These are phyloP conservation scores for Russula griseocarnosa DNA, from an alignment of 768 basidiomycete genomes.

Conservation along the genomic window DNA sequence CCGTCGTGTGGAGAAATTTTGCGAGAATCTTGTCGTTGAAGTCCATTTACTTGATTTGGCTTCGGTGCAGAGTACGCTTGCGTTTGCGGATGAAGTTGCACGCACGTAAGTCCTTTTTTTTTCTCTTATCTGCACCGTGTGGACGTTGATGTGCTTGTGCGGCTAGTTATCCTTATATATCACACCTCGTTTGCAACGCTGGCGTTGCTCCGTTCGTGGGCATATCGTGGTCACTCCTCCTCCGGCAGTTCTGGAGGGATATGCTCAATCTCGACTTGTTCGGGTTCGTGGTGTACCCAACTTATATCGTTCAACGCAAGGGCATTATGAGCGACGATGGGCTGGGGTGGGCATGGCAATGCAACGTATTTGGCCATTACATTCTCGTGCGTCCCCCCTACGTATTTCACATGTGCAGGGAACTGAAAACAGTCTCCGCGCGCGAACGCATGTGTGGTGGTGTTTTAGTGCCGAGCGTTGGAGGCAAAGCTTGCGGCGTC, in stretches of 20 bases:
- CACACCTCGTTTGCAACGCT: slow-evolving; percentile 78
- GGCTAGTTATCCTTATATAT: slow-evolving; percentile 70
- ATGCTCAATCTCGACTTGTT: slow-evolving; percentile 36
- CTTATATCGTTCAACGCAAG: slow-evolving; percentile 51
- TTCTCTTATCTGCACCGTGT: background rate
- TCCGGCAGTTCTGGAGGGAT: slow-evolving; percentile 45
- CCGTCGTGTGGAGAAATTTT: slow-evolving; percentile 52
- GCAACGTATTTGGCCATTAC: slow-evolving; percentile 80
- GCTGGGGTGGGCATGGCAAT: slow-evolving; percentile 80
- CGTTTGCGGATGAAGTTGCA: slow-evolving; percentile 53
- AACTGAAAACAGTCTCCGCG: background rate
- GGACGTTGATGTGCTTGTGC: background rate
- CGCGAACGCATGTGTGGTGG: background rate
- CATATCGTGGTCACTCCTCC: slow-evolving; percentile 47
- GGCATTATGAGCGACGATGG: slow-evolving; percentile 65
- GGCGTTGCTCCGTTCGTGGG: slow-evolving; percentile 57
- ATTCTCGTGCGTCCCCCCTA: slow-evolving; percentile 51
- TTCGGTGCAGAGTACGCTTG: slow-evolving; percentile 53
- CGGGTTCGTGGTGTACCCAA: slow-evolving; percentile 49
- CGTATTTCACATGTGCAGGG: background rate
- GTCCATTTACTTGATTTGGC: slow-evolving; percentile 64
- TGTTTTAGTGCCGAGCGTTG: slow-evolving; percentile 58
- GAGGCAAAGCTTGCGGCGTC: slow-evolving; percentile 50
- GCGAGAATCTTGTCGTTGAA: slow-evolving; percentile 55
- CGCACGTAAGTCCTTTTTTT: slow-evolving; percentile 44